Evolutionary conservation across 805 yeast genomes (phyloP).

Genomic region (Ogataea allantospora): DNA sequence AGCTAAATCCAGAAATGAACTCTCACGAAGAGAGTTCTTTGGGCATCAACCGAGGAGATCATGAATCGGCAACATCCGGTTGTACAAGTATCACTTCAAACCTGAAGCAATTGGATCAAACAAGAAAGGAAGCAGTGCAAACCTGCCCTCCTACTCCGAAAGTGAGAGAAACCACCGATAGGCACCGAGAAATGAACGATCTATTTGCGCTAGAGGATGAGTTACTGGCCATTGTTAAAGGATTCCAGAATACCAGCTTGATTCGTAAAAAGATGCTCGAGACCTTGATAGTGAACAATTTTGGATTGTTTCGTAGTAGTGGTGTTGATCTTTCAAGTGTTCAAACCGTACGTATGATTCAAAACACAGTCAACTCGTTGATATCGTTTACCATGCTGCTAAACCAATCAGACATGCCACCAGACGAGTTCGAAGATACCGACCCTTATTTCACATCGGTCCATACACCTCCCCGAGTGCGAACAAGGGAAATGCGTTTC

Average conservation of each 20-base stretch:
- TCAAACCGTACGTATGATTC: slow-evolving; percentile 32
- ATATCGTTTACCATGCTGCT: slow-evolving; percentile 33
- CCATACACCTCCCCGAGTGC: slow-evolving; percentile 8
- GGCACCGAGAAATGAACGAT: slow-evolving; percentile 7
- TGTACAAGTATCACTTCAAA: slow-evolving; percentile 18
- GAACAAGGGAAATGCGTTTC: slow-evolving; percentile 6
- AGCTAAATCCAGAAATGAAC: not conserved
- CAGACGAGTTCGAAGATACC: slow-evolving; percentile 17
- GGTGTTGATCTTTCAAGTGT: slow-evolving; percentile 23
- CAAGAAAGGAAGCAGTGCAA: slow-evolving; percentile 13
- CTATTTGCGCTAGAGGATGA: slow-evolving; percentile 18
- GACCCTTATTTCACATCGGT: slow-evolving; percentile 6
- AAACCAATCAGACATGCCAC: slow-evolving; percentile 10
- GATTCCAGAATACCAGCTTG: slow-evolving; percentile 9
- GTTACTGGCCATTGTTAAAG: slow-evolving; percentile 11
- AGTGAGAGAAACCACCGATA: not conserved
- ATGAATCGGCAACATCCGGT: slow-evolving; percentile 13
- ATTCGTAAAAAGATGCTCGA: slow-evolving; percentile 14
- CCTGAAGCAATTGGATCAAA: slow-evolving; percentile 16
- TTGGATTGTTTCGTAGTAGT: slow-evolving; percentile 17
- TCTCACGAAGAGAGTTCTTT: slow-evolving; percentile 7
- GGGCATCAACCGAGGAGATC: slow-evolving; percentile 9
- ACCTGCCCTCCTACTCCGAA: not conserved
- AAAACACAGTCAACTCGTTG: slow-evolving; percentile 31
- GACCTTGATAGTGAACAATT: slow-evolving; percentile 16